phyloP scores from a whole-genome alignment of 257 asterid genomes.

The Petunia axillaris region DNA sequence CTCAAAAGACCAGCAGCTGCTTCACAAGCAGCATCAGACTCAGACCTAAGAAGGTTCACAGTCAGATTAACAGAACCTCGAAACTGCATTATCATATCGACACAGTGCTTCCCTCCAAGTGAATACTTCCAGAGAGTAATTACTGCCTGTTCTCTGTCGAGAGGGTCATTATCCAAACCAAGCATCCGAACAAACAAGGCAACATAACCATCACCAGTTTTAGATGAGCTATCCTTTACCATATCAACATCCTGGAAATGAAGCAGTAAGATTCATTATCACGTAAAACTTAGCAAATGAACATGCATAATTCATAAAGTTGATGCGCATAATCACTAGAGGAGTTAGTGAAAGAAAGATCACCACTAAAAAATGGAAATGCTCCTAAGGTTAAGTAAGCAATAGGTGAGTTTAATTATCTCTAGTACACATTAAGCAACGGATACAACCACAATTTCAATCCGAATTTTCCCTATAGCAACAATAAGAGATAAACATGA shows the following conservation, averaged over 20 bases:
- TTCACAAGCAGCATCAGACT: slow-evolving; percentile 76
- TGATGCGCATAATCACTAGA: not conserved
- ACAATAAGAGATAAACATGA: not conserved
- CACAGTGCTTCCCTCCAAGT: slow-evolving; percentile 72
- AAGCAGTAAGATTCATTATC: slow-evolving; percentile 20
- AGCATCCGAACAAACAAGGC: slow-evolving; percentile 79
- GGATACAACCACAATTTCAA: not conserved
- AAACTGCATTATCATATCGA: slow-evolving; percentile 73
- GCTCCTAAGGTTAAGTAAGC: not conserved
- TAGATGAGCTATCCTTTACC: slow-evolving; percentile 40
- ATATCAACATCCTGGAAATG: slow-evolving; percentile 58
- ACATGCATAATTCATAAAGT: not conserved
- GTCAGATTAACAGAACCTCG: slow-evolving; percentile 68
- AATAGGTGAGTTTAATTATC: not conserved
- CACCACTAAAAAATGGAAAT: not conserved
- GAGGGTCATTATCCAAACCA: slow-evolving; percentile 77
- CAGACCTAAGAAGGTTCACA: slow-evolving; percentile 72
- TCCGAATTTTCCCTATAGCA: not conserved
- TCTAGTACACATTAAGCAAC: not conserved
- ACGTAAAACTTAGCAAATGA: not conserved
- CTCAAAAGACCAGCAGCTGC: slow-evolving; percentile 87
- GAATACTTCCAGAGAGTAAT: slow-evolving; percentile 80
- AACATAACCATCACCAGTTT: slow-evolving; percentile 53
- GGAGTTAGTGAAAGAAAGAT: slow-evolving; percentile 1
- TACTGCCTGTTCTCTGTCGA: slow-evolving; percentile 79